phyloP scores from a whole-genome alignment of 2,329 filamentous ascomycete genomes.

The Talaromyces sp. region DNA sequence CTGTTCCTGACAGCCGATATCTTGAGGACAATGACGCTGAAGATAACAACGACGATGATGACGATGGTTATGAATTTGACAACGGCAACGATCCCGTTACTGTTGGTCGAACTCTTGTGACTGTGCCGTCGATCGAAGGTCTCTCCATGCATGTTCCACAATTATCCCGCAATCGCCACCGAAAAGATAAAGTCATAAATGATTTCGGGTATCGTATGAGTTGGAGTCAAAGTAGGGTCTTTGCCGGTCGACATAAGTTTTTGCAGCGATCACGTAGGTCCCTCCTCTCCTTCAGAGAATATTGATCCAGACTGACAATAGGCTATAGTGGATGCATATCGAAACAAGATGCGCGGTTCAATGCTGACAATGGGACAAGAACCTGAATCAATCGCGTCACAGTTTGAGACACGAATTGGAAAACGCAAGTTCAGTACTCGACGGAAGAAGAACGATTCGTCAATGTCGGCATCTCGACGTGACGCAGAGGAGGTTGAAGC shows the following conservation, averaged over 20 bases:
- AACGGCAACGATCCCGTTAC: slow-evolving; percentile 27
- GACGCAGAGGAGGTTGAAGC: slow-evolving; percentile 36
- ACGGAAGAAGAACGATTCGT: slow-evolving; percentile 13
- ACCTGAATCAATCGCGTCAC: slow-evolving; percentile 65
- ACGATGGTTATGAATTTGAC: slow-evolving; percentile 26
- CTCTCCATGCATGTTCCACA: slow-evolving; percentile 71
- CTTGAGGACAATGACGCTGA: slow-evolving; percentile 51
- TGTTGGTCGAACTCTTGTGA: slow-evolving; percentile 49
- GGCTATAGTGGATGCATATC: slow-evolving; percentile 77
- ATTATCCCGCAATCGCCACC: slow-evolving; percentile 63
- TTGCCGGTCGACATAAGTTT: slow-evolving; percentile 79
- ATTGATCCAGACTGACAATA: neutral
- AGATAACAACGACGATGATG: slow-evolving; percentile 49
- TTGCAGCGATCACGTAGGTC: slow-evolving; percentile 83
- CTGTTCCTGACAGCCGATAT: slow-evolving; percentile 66
- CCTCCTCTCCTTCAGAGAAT: neutral
- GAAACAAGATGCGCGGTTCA: slow-evolving; percentile 79
- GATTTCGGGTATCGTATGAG: slow-evolving; percentile 93
- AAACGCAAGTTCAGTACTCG: slow-evolving; percentile 68
- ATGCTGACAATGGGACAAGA: slow-evolving; percentile 77
- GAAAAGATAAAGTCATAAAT: slow-evolving; percentile 84
- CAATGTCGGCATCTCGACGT: slow-evolving; percentile 25
- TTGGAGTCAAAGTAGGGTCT: slow-evolving; percentile 91
- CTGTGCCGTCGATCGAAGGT: slow-evolving; percentile 60
- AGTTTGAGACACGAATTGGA: slow-evolving; percentile 83